A percentile compares a stretch with the other conserved stretches of the same genome.
These are phyloP conservation scores for Ophiorrhiza pumila DNA, from an alignment of 257 asterid species.

Conservation along the genomic window DNA sequence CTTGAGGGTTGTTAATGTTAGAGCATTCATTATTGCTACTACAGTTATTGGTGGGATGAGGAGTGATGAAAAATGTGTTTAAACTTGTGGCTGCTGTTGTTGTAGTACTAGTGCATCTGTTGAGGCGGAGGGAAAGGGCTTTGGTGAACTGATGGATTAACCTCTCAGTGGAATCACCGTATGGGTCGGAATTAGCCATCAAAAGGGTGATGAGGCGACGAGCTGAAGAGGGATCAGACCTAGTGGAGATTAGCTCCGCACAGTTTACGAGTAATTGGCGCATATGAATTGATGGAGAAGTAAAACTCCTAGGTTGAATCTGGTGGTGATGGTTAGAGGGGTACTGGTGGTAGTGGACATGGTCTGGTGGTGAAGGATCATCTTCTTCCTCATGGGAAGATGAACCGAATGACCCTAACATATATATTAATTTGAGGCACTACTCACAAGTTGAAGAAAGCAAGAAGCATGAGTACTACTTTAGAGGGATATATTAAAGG, in stretches of 20 bases:
- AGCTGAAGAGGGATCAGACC: constrained; percentile 73
- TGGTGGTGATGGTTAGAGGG: constrained; percentile 7
- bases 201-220: constrained; percentile 60
- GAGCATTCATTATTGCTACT: neutral
- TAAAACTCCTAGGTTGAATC: constrained; percentile 14
- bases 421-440: neutral
- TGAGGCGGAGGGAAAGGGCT: constrained; percentile 72
- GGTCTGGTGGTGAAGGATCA: constrained; percentile 32
- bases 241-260: constrained; percentile 69
- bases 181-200: constrained; percentile 57
- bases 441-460: neutral
- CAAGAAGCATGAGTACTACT: neutral
- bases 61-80: constrained; percentile 2
- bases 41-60: neutral
- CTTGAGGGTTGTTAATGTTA: neutral
- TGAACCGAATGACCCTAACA: constrained; percentile 88
- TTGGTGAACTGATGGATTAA: constrained; percentile 75
- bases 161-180: constrained; percentile 85
- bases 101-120: constrained; percentile 28
- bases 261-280: constrained; percentile 82
- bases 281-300: constrained; percentile 59
- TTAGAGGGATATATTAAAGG: constrained; percentile 22
- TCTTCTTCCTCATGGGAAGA: constrained; percentile 52
- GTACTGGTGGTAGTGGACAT: constrained; percentile 6
- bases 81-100: neutral